Conservation (phyloP, 306 rosid genomes). For the cucumber (Cucumis sativus) region DNA sequence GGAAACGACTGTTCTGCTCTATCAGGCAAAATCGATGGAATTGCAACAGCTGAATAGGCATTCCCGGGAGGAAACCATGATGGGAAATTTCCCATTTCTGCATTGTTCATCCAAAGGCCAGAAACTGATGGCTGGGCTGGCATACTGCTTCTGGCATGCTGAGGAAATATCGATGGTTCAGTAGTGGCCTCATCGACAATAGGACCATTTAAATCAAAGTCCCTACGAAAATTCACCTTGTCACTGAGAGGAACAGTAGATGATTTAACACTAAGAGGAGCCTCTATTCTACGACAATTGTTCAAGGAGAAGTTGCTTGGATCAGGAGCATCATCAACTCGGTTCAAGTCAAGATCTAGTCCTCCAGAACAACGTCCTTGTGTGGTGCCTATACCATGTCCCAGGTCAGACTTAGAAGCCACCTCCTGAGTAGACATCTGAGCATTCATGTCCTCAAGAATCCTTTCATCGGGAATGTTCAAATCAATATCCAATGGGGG, state of each 20-base stretch:
- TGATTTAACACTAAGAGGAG: slow-evolving; percentile 17
- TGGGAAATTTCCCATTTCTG: slow-evolving; percentile 44
- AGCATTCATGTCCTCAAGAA: slow-evolving; percentile 38
- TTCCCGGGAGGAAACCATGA: slow-evolving; percentile 57
- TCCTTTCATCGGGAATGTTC: slow-evolving; percentile 58
- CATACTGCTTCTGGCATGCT: slow-evolving; percentile 29
- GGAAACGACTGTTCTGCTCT: slow-evolving; percentile 49
- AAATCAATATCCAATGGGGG: slow-evolving; percentile 46
- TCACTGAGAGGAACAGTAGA: slow-evolving; percentile 19
- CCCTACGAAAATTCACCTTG: slow-evolving; percentile 26
- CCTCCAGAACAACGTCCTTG: slow-evolving; percentile 37
- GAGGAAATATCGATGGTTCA: slow-evolving; percentile 28
- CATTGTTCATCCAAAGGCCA: slow-evolving; percentile 32
- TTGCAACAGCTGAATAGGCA: slow-evolving; percentile 46
- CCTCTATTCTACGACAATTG: slow-evolving; percentile 22
- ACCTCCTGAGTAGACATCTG: slow-evolving; percentile 13
- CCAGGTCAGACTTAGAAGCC: slow-evolving; percentile 13
- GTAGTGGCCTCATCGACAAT: slow-evolving; percentile 27
- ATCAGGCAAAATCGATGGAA: slow-evolving; percentile 50
- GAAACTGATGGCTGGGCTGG: slow-evolving; percentile 32
- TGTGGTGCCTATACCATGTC: slow-evolving; percentile 10
- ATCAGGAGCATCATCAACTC: slow-evolving; percentile 42
- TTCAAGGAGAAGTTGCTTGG: slow-evolving; percentile 23
- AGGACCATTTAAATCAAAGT: slow-evolving; percentile 80
- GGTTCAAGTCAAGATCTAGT: slow-evolving; percentile 66